These are phyloP conservation scores for Biscogniauxia mediterranea DNA, from an alignment of 2,329 filamentous ascomycete species.

Conservation along the genomic window DNA sequence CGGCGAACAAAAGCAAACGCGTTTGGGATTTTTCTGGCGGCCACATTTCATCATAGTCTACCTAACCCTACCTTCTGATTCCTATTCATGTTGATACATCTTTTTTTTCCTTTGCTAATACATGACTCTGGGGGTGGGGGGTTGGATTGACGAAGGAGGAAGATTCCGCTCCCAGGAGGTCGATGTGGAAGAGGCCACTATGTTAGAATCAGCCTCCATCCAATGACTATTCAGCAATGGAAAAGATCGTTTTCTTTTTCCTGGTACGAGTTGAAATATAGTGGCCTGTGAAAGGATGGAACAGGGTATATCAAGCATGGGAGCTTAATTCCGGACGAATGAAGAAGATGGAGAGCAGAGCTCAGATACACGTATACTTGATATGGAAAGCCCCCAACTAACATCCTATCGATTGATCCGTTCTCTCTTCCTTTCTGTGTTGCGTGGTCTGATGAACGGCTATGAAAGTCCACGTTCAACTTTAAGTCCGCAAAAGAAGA, in stretches of 20 bases:
- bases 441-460: no score
- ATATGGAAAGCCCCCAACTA: no score
- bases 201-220: neutral
- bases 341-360: no score
- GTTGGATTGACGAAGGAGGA: neutral
- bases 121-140: neutral
- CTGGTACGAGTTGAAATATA: neutral
- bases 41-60: neutral
- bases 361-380: no score
- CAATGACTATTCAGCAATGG: neutral
- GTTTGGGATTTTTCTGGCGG: slow-evolving; percentile 1
- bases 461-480: no score
- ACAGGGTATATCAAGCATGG: no score
- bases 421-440: no score
- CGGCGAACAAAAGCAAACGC: neutral
- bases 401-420: no score
- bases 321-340: no score
- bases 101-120: neutral
- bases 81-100: neutral
- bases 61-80: neutral
- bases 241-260: neutral
- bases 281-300: no score
- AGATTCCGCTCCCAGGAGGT: neutral
- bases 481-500: no score
- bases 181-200: neutral